Base-by-base conservation (phyloP, 352 stramenopile species). In the Phytophthora rubi region DNA sequence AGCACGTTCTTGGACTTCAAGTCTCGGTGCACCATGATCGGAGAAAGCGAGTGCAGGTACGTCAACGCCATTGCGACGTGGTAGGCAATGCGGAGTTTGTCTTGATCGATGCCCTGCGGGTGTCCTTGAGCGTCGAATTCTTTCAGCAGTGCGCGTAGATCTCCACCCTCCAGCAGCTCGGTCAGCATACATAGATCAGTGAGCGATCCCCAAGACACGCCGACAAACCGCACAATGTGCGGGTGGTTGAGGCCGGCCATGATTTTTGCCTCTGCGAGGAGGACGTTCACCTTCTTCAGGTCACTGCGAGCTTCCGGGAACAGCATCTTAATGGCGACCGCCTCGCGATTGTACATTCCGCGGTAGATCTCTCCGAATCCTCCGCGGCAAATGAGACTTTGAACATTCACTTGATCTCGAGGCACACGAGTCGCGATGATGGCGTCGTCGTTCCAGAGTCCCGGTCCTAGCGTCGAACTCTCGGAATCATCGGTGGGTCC, bases 1-100 rank as follows among this genome's bases (percentile, higher is more conserved):
- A 87, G 61, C 6, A 87, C 61, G 51, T 85, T 85, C 45, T 70
- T 77, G 15, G 77, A 87, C 44, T 85, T 85, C 23, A 85, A 49
- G 42, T 87, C 76, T 8, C 60, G 42, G 48, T 42, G 63, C 59
- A 61, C 80, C 71, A 67, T 81, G 21, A 63, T 81, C 74, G 44
- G 60, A 45, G 59, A 39, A 23, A 59, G 59, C 7, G 59, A 65
- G 33, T 65, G 48, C 35, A 65, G 37, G 23, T 59, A 65, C 33
- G 67, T 71, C 48, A 86, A 53, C n/a, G 65, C 73, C 52, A 76
- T 64, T 3, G 67, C 65, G 9, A 85, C 58, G 35, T 76, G 60
- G 16, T 77, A 53, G 1, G 73, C 67, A 30, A 83, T 76, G n/a
- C 45, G 62, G 2, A 45, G 45, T 61, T 83, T 81, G 26, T 77